A percentile compares a stretch with the other conserved stretches of the same genome.
phyloP scores from a whole-genome alignment of 345 rosid species.

The Brassica cretica region DNA sequence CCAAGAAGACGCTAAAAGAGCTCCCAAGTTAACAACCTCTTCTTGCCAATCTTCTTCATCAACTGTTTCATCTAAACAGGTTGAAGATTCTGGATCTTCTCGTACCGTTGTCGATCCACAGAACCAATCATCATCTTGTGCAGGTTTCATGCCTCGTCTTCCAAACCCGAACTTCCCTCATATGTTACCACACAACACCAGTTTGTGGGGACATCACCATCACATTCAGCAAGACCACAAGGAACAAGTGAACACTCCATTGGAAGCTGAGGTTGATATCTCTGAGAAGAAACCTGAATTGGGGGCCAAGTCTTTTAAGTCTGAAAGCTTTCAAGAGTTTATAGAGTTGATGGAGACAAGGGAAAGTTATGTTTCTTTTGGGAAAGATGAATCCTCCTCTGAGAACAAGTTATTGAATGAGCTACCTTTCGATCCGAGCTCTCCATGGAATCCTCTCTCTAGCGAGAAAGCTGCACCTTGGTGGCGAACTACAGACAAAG shows the following conservation, averaged over 20 bases:
- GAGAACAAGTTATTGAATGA: conserved; percentile 42
- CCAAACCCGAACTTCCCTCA: conserved; percentile 49
- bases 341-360: conserved; percentile 44
- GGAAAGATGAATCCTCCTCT: conserved; percentile 33
- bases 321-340: conserved; percentile 44
- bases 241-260: conserved; percentile 43
- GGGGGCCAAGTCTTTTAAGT: conserved; percentile 13
- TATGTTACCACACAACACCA: conserved; percentile 52
- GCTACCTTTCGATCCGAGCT: conserved; percentile 45
- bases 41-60: conserved; percentile 67
- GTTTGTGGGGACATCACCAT: conserved; percentile 70
- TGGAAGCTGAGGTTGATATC: conserved; percentile 54
- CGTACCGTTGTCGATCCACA: conserved; percentile 43
- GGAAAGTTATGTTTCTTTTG: conserved; percentile 45
- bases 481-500: conserved; percentile 82
- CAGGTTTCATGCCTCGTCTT: conserved; percentile 61
- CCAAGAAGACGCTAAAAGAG: conserved; percentile 97
- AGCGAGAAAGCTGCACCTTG: conserved; percentile 70
- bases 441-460: conserved; percentile 59
- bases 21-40: conserved; percentile 90
- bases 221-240: conserved; percentile 37
- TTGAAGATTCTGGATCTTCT: conserved; percentile 57
- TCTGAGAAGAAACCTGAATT: conserved; percentile 30
- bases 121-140: conserved; percentile 41
- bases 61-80: conserved; percentile 48